phyloP scores from a whole-genome alignment of 2,329 filamentous ascomycete genomes.

The Rutstroemia sydowiana region DNA sequence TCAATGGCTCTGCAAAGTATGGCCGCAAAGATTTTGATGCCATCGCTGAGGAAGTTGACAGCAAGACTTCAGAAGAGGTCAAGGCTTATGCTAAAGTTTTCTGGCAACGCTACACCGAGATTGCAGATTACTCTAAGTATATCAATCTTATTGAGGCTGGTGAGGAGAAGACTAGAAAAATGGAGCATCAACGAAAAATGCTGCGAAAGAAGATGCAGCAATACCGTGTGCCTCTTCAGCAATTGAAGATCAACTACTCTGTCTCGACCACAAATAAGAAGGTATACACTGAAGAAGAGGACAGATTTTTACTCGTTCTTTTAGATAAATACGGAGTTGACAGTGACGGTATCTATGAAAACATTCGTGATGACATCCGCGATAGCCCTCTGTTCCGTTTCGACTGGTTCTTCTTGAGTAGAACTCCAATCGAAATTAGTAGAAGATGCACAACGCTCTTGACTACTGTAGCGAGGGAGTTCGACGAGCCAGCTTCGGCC shows the following conservation, averaged over 20 bases:
- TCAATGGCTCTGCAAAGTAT: slow-evolving; percentile 82
- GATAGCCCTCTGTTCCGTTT: slow-evolving; percentile 94
- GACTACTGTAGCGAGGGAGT: slow-evolving; percentile 90
- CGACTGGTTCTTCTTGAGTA: slow-evolving; percentile 97
- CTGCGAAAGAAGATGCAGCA: slow-evolving; percentile 91
- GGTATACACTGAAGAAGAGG: slow-evolving; percentile 97
- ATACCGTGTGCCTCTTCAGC: slow-evolving; percentile 94
- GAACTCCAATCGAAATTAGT: slow-evolving; percentile 86
- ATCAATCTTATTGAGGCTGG: slow-evolving; percentile 86
- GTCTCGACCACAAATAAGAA: slow-evolving; percentile 99
- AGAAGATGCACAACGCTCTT: slow-evolving; percentile 89
- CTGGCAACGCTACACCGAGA: slow-evolving; percentile 90
- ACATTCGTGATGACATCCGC: slow-evolving; percentile 93
- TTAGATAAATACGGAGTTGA: slow-evolving; percentile 90
- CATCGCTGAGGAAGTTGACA: slow-evolving; percentile 86
- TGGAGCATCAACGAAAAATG: slow-evolving; percentile 88
- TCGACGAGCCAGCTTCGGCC: slow-evolving; percentile 58
- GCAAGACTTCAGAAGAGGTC: slow-evolving; percentile 78
- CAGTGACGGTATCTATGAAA: slow-evolving; percentile 81
- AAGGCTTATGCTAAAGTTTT: slow-evolving; percentile 90
- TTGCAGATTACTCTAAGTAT: slow-evolving; percentile 82
- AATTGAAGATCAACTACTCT: slow-evolving; percentile 97
- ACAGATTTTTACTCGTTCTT: slow-evolving; percentile 89
- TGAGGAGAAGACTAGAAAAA: slow-evolving; percentile 81
- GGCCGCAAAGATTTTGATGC: slow-evolving; percentile 78